Conservation (phyloP, 148 eudicot genomes). For the Diospyros lotus region DNA sequence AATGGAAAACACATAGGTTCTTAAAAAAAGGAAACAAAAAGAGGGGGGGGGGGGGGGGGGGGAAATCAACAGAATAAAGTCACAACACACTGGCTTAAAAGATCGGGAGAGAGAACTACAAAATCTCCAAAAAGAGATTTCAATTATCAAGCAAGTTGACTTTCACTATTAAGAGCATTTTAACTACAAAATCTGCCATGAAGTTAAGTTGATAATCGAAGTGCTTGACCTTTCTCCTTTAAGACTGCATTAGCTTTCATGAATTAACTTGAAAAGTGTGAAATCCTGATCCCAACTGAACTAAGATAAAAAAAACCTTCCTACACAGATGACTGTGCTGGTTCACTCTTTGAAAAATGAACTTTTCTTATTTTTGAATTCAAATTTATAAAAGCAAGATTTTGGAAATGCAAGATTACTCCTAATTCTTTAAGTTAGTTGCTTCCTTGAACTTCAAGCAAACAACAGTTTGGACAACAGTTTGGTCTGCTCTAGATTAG, state of each 20-base stretch:
- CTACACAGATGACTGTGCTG: no score
- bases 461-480: no score
- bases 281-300: no score
- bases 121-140: not conserved
- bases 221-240: not conserved
- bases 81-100: not conserved
- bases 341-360: no score
- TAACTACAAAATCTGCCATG: not conserved
- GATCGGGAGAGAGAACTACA: not conserved
- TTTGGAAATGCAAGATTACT: no score
- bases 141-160: not conserved
- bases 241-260: not conserved
- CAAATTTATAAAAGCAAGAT: no score
- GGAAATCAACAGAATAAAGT: not conserved
- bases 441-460: no score
- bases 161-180: not conserved
- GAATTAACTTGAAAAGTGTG: no score
- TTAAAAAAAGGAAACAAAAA: not conserved
- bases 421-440: no score
- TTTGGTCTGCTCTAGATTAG: no score
- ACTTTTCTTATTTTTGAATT: no score
- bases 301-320: no score
- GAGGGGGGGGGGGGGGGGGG: not conserved
- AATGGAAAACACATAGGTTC: conserved; percentile 8
- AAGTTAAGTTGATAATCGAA: not conserved